Base-by-base conservation (phyloP, 768 basidiomycete species). In the Boletus rubroflammeus region DNA sequence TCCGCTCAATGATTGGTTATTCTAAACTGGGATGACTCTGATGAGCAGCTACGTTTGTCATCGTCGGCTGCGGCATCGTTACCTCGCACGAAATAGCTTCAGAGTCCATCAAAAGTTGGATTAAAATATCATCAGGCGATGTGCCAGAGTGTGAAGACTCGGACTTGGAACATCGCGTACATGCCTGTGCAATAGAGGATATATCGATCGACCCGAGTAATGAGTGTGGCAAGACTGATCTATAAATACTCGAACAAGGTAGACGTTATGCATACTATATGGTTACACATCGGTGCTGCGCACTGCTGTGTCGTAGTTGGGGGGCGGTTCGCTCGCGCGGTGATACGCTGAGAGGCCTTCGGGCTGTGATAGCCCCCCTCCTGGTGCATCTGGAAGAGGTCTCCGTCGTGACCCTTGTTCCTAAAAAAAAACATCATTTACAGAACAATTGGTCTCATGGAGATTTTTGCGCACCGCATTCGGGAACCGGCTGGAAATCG, bases 281-380 rank as follows among this genome's bases (percentile, higher is more conserved):
- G 28, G 21, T 46, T 10, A 56, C 19, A 13, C 26, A 7, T 14
- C 7, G 3, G n/a, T 19, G 15, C 31, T 21, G 23, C 44, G 52
- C 50, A 54, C 35, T 31, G 52, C 67, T n/a, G 57, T 60, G 25
- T 53, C 47, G 34, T 68, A 68, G 41, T 47, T 31, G 0, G 67
- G 66, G 26, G 62, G 66, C 0, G 36, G 47, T 8, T 53, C 36
- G 36, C 48, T 31, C 28, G 17, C 10, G 48, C 23, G 21, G 31
- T 42, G 46, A 17, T 23, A 9, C 19, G 2, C 17, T 9, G n/a
- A 36, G 3, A 10, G 17, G 39, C 8, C 38, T 5, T 40, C 17
- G 9, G 40, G 21, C 3, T 26, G 26, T 13, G 47, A 25, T 9
- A 13, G 13, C 21, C 14, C 40, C 26, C 19, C 41, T 23, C 35